Percentiles rank a stretch among this genome's conserved stretches.
phyloP scores from a whole-genome alignment of 768 basidiomycete genomes.

The Neoboletus subvelutipes region DNA sequence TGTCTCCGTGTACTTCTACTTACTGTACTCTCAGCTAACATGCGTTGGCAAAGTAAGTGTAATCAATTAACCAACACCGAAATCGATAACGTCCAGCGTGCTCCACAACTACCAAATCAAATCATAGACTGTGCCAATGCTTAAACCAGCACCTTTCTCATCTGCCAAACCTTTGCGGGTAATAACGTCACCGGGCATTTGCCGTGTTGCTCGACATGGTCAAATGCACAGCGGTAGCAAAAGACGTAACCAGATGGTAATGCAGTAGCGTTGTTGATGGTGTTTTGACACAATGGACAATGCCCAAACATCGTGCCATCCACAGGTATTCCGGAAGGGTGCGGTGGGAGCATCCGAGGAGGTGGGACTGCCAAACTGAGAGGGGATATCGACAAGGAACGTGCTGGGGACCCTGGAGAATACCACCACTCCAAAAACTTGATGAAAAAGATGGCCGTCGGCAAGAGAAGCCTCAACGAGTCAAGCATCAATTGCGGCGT shows the following conservation, averaged over 20 bases:
- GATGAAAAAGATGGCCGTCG: slow-evolving; percentile 90
- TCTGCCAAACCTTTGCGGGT: slow-evolving; percentile 72
- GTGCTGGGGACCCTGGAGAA: slow-evolving; percentile 85
- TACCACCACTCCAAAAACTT: slow-evolving; percentile 99
- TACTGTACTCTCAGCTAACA: background rate
- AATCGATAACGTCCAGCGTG: slow-evolving; percentile 4
- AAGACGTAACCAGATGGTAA: slow-evolving; percentile 93
- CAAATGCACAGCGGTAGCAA: slow-evolving; percentile 89
- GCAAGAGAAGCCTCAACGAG: slow-evolving; percentile 75
- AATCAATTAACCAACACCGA: slow-evolving; percentile 7
- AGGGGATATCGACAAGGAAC: slow-evolving; percentile 59
- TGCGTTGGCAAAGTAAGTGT: background rate
- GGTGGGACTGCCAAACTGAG: slow-evolving; percentile 74
- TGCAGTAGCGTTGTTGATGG: slow-evolving; percentile 83
- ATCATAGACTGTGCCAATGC: background rate
- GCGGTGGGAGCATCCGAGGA: slow-evolving; percentile 71
- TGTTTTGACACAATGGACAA: slow-evolving; percentile 76
- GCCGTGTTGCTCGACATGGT: slow-evolving; percentile 72
- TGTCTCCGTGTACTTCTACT: background rate
- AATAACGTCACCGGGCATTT: slow-evolving; percentile 87
- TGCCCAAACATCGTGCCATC: slow-evolving; percentile 67
- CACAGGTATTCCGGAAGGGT: slow-evolving; percentile 69
- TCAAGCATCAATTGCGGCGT: slow-evolving; percentile 70
- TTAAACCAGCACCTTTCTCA: slow-evolving; percentile 84
- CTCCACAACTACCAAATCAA: slow-evolving; percentile 9